Conservation (phyloP, 768 basidiomycete genomes). For the Grammothele lineata region DNA sequence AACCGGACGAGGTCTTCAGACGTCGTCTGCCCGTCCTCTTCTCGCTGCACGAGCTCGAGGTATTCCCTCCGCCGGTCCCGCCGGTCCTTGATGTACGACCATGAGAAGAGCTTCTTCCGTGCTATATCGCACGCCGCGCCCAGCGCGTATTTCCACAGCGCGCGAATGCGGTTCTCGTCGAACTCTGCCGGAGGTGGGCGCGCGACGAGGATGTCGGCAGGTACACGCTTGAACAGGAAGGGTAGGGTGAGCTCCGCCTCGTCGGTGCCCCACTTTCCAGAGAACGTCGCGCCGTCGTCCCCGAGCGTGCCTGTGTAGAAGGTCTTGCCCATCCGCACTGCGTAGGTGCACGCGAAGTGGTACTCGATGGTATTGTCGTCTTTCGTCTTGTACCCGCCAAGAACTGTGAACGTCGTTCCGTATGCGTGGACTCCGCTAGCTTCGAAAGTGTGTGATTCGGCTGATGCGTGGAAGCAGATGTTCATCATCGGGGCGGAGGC, state of each 20-base stretch:
- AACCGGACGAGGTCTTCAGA: conserved; percentile 3
- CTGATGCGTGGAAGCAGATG: conserved; percentile 10
- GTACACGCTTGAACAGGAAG: conserved; percentile 27
- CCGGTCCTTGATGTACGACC: conserved; percentile 29
- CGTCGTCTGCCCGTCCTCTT: conserved; percentile 1
- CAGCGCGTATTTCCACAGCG: conserved; percentile 32
- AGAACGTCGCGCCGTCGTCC: conserved; percentile 18
- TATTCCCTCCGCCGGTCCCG: conserved; percentile 25
- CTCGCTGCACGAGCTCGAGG: conserved; percentile 26
- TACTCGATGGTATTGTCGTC: conserved; percentile 8
- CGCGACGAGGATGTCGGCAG: conserved; percentile 24
- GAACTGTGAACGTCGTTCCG: conserved; percentile 15
- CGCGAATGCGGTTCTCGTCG: conserved; percentile 20
- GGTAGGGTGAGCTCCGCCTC: conserved; percentile 14
- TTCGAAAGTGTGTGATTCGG: conserved; percentile 11
- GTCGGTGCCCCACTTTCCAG: conserved; percentile 25
- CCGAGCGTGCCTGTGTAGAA: conserved; percentile 22
- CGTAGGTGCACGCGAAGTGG: conserved; percentile 21
- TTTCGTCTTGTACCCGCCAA: conserved; percentile 14
- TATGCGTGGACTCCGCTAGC: conserved; percentile 7
- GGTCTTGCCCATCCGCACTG: conserved; percentile 19
- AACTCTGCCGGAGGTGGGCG: conserved; percentile 25
- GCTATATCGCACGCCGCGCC: conserved; percentile 19
- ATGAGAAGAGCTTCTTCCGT: conserved; percentile 25
- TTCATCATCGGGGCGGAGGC: background rate